Conservation (phyloP, 1,284 basidiomycete species). For the Ustilago xerochloae region DNA sequence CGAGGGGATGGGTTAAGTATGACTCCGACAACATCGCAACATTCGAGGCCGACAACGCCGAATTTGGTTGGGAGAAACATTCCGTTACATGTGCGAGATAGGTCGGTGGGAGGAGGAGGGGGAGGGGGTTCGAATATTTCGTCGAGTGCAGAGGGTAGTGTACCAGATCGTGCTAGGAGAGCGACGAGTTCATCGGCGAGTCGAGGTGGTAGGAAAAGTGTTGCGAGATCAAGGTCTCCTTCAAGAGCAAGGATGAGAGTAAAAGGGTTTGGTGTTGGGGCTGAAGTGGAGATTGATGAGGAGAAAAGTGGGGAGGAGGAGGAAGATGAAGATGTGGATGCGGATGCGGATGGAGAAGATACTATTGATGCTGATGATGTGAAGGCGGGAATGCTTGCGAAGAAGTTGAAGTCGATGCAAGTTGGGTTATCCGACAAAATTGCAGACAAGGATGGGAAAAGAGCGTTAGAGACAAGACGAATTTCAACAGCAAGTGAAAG, state of each 20-base stretch:
- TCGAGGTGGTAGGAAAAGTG: background rate
- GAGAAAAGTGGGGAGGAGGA: constrained; percentile 56
- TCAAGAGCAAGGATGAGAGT: constrained; percentile 38
- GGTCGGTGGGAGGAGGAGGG: constrained; percentile 8
- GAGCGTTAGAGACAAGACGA: constrained; percentile 21
- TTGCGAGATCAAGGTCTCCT: constrained; percentile 28
- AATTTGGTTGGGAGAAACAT: constrained; percentile 13
- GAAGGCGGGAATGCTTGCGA: background rate
- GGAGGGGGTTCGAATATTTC: constrained; percentile 11
- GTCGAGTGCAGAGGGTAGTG: constrained; percentile 34
- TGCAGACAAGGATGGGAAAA: constrained; percentile 3
- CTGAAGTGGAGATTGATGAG: constrained; percentile 54
- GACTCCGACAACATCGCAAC: constrained; percentile 30
- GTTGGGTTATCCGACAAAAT: background rate
- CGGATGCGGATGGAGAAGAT: constrained; percentile 40
- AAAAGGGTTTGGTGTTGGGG: constrained; percentile 49
- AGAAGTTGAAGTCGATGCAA: constrained; percentile 4
- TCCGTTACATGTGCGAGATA: constrained; percentile 23
- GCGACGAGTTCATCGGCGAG: constrained; percentile 19
- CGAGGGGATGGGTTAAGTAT: constrained; percentile 31
- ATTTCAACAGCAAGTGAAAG: constrained; percentile 42
- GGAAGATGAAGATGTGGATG: constrained; percentile 71
- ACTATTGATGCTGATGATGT: background rate
- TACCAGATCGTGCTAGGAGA: constrained; percentile 25
- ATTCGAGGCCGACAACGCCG: constrained; percentile 35